Evolutionary conservation across 2,329 filamentous ascomycete species (phyloP).

Genomic region (Hymenotorrendiella dingleyae): DNA sequence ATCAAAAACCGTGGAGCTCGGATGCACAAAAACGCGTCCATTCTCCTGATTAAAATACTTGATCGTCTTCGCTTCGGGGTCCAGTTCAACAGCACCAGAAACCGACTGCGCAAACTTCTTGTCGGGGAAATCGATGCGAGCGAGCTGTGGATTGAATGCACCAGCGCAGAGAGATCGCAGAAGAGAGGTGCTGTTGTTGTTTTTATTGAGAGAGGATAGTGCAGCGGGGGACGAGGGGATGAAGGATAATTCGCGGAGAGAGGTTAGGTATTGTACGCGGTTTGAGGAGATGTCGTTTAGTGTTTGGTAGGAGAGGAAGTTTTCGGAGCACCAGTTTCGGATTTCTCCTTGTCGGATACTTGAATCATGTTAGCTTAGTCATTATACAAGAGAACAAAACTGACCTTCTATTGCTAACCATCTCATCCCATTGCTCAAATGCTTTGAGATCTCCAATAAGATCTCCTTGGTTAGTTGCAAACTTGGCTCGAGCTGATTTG

Average conservation of each 20-base stretch:
- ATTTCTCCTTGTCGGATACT: conserved; percentile 54
- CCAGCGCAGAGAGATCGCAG: conserved; percentile 38
- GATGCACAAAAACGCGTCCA: conserved; percentile 87
- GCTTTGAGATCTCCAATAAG: conserved; percentile 81
- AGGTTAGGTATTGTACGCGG: conserved; percentile 75
- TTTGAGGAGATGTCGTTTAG: conserved; percentile 86
- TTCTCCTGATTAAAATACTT: conserved; percentile 87
- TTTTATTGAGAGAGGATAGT: conserved; percentile 37
- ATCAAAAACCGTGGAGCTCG: conserved; percentile 79
- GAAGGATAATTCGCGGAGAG: conserved; percentile 81
- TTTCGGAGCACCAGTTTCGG: conserved; percentile 73
- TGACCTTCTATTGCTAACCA: conserved; percentile 48
- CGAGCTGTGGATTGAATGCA: conserved; percentile 69
- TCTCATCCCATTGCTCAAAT: conserved; percentile 74
- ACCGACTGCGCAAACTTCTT: conserved; percentile 89
- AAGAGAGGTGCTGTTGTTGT: conserved; percentile 36
- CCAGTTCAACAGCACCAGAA: conserved; percentile 84
- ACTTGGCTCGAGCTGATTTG: conserved; percentile 67
- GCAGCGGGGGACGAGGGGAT: conserved; percentile 39
- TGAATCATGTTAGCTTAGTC: conserved; percentile 11
- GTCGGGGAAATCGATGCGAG: conserved; percentile 86
- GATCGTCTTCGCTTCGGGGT: conserved; percentile 86
- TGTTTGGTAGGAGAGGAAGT: conserved; percentile 78
- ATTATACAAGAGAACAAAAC: neutral
- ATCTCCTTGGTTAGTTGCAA: conserved; percentile 76